Conservation (phyloP, 495 filamentous ascomycete species). For the Penicillium malachiteum region DNA sequence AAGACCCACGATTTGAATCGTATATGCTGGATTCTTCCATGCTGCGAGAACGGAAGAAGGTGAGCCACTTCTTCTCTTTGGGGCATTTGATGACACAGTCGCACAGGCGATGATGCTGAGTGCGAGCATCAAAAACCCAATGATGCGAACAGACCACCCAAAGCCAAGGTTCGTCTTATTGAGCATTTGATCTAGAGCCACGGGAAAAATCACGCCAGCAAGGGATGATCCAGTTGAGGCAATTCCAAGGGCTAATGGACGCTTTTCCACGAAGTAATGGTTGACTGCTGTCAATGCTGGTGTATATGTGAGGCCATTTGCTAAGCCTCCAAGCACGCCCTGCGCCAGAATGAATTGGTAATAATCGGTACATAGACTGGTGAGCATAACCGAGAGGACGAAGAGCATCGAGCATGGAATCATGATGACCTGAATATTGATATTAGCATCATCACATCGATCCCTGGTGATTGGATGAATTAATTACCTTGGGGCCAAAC, state of each 20-base stretch:
- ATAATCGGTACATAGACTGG: constrained; percentile 25
- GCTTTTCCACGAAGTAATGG: constrained; percentile 41
- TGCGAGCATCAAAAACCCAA: not conserved
- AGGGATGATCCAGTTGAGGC: constrained; percentile 21
- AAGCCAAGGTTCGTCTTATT: constrained; percentile 43
- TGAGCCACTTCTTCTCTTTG: constrained; percentile 7
- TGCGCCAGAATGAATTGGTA: constrained; percentile 30
- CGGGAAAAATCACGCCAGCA: constrained; percentile 32
- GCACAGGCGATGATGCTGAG: not conserved
- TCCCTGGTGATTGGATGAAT: not conserved
- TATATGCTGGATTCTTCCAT: constrained; percentile 13
- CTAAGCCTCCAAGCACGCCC: constrained; percentile 18
- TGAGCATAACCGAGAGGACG: constrained; percentile 40
- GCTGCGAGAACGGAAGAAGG: constrained; percentile 9
- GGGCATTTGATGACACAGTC: constrained; percentile 4
- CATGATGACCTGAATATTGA: constrained; percentile 36
- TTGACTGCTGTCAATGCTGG: constrained; percentile 21
- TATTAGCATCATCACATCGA: not conserved
- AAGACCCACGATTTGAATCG: constrained; percentile 13
- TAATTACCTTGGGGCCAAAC: not conserved
- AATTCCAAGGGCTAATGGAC: constrained; percentile 51
- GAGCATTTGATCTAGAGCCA: constrained; percentile 27
- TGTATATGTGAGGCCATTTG: constrained; percentile 11
- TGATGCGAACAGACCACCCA: constrained; percentile 58
- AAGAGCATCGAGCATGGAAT: constrained; percentile 29